These are phyloP conservation scores for Chalciporus sphaerocephalus DNA, from an alignment of 768 basidiomycete genomes.

Conservation along the genomic window DNA sequence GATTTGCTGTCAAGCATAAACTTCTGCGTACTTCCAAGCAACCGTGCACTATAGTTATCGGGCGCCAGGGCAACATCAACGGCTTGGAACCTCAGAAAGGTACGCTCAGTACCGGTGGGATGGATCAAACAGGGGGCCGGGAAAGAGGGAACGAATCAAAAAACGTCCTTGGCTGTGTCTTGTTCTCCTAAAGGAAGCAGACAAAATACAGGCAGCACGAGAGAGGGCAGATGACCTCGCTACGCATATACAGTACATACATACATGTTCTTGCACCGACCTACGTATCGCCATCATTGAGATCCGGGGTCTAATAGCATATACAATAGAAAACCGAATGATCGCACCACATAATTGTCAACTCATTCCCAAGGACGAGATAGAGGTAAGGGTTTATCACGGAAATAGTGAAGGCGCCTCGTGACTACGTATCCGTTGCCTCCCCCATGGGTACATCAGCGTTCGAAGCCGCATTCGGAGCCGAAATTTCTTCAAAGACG, in stretches of 20 bases:
- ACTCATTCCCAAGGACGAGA: not conserved
- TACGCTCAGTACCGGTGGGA: not conserved
- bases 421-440: slow-evolving; percentile 33
- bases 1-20: not conserved
- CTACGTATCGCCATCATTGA: not conserved
- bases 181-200: not conserved
- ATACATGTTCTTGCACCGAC: not conserved
- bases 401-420: not conserved
- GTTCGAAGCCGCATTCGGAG: slow-evolving; percentile 20
- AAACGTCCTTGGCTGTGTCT: not conserved
- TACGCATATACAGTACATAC: not conserved
- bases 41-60: too few species aligned
- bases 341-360: not conserved
- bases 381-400: not conserved
- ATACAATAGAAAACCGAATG: not conserved
- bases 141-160: not conserved
- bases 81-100: not conserved
- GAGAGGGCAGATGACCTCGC: not conserved
- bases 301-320: not conserved
- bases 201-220: not conserved
- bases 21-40: too few species aligned
- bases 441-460: slow-evolving; percentile 32
- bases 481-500: slow-evolving; percentile 67
- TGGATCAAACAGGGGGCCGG: too few species aligned
- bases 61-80: not conserved